A percentile compares a stretch with the other conserved stretches of the same genome.
Conservation (phyloP, 805 yeast species). For the Clavispora fructus region DNA sequence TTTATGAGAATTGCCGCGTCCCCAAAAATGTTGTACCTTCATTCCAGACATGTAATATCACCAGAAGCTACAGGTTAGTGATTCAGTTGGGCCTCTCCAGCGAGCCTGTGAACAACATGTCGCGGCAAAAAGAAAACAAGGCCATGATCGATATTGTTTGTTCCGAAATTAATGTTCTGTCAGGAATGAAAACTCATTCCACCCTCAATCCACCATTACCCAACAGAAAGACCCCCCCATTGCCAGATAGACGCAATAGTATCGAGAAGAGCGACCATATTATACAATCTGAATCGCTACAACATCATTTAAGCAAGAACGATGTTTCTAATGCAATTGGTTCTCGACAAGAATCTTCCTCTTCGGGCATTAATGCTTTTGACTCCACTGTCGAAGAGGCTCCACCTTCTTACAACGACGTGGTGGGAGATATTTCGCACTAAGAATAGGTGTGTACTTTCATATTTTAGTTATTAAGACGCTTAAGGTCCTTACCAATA, state of each 20-base stretch:
- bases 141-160: constrained; percentile 20
- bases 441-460: not conserved
- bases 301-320: no score
- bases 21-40: constrained; percentile 50
- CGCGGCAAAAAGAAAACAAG: constrained; percentile 12
- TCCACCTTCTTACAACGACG: not conserved
- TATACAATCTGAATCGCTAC: not conserved
- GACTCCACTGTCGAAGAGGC: not conserved
- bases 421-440: not conserved
- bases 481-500: no score
- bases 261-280: not conserved
- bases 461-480: no score
- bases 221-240: not conserved
- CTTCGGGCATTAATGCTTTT: not conserved
- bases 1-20: constrained; percentile 36
- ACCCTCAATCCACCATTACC: not conserved
- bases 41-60: constrained; percentile 53
- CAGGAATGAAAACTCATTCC: constrained; percentile 12
- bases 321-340: no score
- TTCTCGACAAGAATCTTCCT: not conserved
- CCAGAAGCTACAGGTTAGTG: constrained; percentile 37
- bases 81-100: constrained; percentile 25
- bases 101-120: constrained; percentile 1
- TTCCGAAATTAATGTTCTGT: constrained; percentile 28
- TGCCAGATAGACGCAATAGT: not conserved